phyloP scores from a whole-genome alignment of 495 filamentous ascomycete genomes.

The Tricharina praecox region DNA sequence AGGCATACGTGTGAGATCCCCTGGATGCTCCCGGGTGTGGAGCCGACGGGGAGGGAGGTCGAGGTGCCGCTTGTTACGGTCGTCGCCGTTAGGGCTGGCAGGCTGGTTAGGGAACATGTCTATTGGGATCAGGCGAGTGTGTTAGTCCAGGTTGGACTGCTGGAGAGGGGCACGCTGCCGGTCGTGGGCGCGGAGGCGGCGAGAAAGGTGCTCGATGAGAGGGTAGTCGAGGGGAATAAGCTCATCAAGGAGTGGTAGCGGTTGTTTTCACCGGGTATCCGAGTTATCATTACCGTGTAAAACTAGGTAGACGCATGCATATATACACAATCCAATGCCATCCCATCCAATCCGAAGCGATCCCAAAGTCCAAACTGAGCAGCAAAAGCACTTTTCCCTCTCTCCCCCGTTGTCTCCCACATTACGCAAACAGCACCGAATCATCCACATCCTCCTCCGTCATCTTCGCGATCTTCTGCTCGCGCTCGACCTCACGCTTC shows the following conservation, averaged over 20 bases:
- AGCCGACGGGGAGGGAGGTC: slow-evolving; percentile 49
- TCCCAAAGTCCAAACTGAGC: too few relatives aligned
- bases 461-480: slow-evolving; percentile 42
- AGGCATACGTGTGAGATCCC: slow-evolving; percentile 55
- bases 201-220: slow-evolving; percentile 46
- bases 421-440: slow-evolving; percentile 55
- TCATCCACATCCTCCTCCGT: slow-evolving; percentile 54
- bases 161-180: slow-evolving; percentile 55
- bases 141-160: slow-evolving; percentile 55
- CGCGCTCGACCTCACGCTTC: slow-evolving; percentile 57
- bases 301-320: too few relatives aligned
- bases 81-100: slow-evolving; percentile 55
- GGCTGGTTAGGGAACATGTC: slow-evolving; percentile 65
- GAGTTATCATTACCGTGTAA: too few relatives aligned
- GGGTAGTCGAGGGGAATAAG: slow-evolving; percentile 41
- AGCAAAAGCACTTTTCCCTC: too few relatives aligned
- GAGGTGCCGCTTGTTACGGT: slow-evolving; percentile 59
- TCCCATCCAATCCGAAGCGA: too few relatives aligned
- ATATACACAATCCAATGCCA: too few relatives aligned
- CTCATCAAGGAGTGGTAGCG: slow-evolving; percentile 43
- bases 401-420: too few relatives aligned
- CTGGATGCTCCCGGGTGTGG: slow-evolving; percentile 68
- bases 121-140: slow-evolving; percentile 81
- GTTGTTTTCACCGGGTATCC: too few relatives aligned
- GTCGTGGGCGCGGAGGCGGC: slow-evolving; percentile 53